Base-by-base conservation (phyloP, 495 filamentous ascomycete genomes). In the Penicillium bovifimosum region DNA sequence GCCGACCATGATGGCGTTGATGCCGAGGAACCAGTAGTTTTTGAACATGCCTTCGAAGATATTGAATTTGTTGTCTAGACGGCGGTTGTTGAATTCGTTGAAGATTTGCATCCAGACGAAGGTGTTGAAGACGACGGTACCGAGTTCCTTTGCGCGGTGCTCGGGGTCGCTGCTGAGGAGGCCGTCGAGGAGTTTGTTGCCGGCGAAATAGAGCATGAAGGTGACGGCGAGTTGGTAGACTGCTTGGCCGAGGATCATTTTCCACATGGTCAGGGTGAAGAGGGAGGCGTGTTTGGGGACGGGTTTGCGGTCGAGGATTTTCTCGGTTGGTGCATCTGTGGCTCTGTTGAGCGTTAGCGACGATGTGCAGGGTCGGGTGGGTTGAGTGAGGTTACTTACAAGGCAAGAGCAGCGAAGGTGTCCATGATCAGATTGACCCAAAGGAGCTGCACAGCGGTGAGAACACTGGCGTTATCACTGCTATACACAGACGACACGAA, bases 101-200 rank as follows among this genome's bases (percentile, higher is more conserved):
- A 95, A 95, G 55, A 95, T 91, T 55, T 95, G 90, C 89, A 95
- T 93, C 90, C 90, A 95, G 14, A 95, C 90, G 46, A 95, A 95
- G 4, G 88, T 88, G 72, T 96, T 96, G 80, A 96, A 96, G 6
- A 96, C 86, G 39, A 95, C 75, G 1, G 87, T 90, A 38, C 79
- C 69, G 41, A 91, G 73, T 56, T 86, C 71, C 1, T 62, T 71
- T 11, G 74, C 41, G 0, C 63, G 63, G 9, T 50, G 44, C 3
- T 9, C 49, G 1, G 62, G 61, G 31, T 71, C 55, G 13, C 73
- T 66, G 10, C 63, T 61, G 11, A 83, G 79, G 20, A 63, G 54
- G 38, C 76, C 75, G 17, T 58, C 62, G 20, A 91, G 78, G 24
- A 95, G 81, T 0, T 71, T 53, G 18, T 69, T 57, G 3, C 83